Base-by-base conservation (phyloP, 2,329 filamentous ascomycete genomes). In the Colletotrichum kahawae region DNA sequence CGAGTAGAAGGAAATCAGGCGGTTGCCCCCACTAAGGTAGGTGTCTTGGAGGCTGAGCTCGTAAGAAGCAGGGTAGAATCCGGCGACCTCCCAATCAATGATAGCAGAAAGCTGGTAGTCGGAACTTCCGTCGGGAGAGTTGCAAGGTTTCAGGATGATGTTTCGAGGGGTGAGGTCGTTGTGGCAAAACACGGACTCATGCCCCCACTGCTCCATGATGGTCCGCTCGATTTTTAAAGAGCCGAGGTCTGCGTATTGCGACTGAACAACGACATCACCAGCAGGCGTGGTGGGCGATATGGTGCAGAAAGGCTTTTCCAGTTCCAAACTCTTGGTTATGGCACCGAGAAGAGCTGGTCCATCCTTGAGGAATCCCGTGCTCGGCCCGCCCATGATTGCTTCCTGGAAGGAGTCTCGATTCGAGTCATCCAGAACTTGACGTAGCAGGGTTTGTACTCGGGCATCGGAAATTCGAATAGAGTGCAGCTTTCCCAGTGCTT, bases 161-260 rank as follows among this genome's bases (percentile, higher is more conserved):
- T 69, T 69, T 36, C 56, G 36, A n/a, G 54, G 67, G 34, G 34
- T 69, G 56, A 69, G 54, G 34, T 69, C 67, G 36, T 69, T 69
- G 56, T 69, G 67, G 56, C 67, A 69, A 31, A 62, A 18, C 18
- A 69, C 67, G n/a, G 67, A 56, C 13, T 62, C 67, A 4, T 16
- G 5, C 5, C 13, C 34, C 67, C 56, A 69, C 27, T 62, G 18
- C 56, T 60, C 67, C 34, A 51, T 34, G 67, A 1, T 64, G 24
- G 10, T 29, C 33, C 13, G 48, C 27, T 64, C 14, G 33, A 48
- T 21, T 29, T 27, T 64, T 14, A 27, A 13, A 13, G 62, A 27
- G 34, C 36, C 62, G 27, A 64, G n/a, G 24, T 64, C 62, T 31
- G 29, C 36, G 13, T 48, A 64, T 6, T 64, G 36, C 12, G 62